Evolutionary conservation across 2,329 filamentous ascomycete species (phyloP).

Genomic region (Curvularia spicifera): DNA sequence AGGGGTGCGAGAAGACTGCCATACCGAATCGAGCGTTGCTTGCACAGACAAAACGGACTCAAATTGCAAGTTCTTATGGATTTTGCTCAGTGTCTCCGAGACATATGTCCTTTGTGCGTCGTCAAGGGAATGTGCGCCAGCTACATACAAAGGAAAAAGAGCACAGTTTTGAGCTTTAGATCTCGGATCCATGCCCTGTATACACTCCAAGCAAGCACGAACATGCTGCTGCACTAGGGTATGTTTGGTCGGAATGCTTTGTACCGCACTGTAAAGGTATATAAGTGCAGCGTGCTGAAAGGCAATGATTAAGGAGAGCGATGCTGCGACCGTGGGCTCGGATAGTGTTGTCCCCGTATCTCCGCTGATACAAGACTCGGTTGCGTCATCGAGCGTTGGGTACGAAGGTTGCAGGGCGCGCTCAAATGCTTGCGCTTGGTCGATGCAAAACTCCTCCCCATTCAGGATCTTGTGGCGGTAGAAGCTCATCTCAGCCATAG

Average conservation of each 20-base stretch:
- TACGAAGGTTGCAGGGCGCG: conserved; percentile 12
- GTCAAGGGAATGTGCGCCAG: conserved; percentile 18
- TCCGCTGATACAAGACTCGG: background rate
- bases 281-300: conserved; percentile 26
- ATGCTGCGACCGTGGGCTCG: conserved; percentile 3
- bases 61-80: conserved; percentile 20
- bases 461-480: conserved; percentile 9
- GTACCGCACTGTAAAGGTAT: conserved; percentile 25
- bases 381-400: background rate
- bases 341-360: background rate
- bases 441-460: conserved; percentile 3
- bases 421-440: conserved; percentile 11
- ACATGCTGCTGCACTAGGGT: conserved; percentile 24
- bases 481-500: conserved; percentile 15
- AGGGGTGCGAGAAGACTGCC: conserved; percentile 10
- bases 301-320: conserved; percentile 14
- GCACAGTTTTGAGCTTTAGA: conserved; percentile 21
- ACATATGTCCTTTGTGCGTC: conserved; percentile 11
- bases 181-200: conserved; percentile 18
- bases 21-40: conserved; percentile 11
- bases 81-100: conserved; percentile 13
- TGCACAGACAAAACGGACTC: conserved; percentile 19
- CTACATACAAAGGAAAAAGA: conserved; percentile 25
- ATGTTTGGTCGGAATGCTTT: conserved; percentile 16
- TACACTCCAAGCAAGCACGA: conserved; percentile 21